phyloP scores from a whole-genome alignment of 1,139 yeast genomes.

The Scheffersomyces titani region DNA sequence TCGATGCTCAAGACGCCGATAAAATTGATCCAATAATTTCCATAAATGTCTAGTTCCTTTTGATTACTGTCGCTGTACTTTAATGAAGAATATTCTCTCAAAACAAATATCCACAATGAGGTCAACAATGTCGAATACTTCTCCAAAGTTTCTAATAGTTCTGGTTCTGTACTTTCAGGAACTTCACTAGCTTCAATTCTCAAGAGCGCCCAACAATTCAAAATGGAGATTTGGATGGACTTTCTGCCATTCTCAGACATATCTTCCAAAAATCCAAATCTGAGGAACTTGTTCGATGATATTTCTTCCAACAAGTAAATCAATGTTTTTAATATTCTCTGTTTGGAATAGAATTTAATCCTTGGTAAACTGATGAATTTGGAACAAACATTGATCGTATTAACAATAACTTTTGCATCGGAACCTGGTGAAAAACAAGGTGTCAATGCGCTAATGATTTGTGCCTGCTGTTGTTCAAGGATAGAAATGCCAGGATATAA shows the following conservation, averaged over 20 bases:
- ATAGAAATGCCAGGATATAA: slow-evolving; percentile 71
- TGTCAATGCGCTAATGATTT: slow-evolving; percentile 82
- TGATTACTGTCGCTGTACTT: slow-evolving; percentile 54
- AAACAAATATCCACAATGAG: slow-evolving; percentile 76
- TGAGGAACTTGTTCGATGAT: slow-evolving; percentile 44
- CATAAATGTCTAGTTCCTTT: slow-evolving; percentile 58
- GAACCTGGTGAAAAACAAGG: slow-evolving; percentile 85
- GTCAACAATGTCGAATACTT: slow-evolving; percentile 62
- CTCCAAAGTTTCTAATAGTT: slow-evolving; percentile 45
- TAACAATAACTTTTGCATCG: slow-evolving; percentile 71
- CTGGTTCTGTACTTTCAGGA: slow-evolving; percentile 31
- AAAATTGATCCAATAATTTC: slow-evolving; percentile 75
- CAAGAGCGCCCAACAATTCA: slow-evolving; percentile 89
- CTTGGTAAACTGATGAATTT: slow-evolving; percentile 60
- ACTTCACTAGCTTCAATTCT: slow-evolving; percentile 47
- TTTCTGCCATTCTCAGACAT: slow-evolving; percentile 58
- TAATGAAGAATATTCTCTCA: slow-evolving; percentile 72
- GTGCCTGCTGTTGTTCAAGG: slow-evolving; percentile 92
- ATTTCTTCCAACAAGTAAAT: slow-evolving; percentile 68
- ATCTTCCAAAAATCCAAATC: slow-evolving; percentile 44
- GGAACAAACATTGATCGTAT: slow-evolving; percentile 79
- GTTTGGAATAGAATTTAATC: slow-evolving; percentile 48
- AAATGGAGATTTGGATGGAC: slow-evolving; percentile 66
- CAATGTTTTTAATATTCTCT: slow-evolving; percentile 68
- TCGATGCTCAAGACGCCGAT: slow-evolving; percentile 75